Conservation (phyloP, 495 filamentous ascomycete genomes). For the Thermochaetoides thermophila region DNA sequence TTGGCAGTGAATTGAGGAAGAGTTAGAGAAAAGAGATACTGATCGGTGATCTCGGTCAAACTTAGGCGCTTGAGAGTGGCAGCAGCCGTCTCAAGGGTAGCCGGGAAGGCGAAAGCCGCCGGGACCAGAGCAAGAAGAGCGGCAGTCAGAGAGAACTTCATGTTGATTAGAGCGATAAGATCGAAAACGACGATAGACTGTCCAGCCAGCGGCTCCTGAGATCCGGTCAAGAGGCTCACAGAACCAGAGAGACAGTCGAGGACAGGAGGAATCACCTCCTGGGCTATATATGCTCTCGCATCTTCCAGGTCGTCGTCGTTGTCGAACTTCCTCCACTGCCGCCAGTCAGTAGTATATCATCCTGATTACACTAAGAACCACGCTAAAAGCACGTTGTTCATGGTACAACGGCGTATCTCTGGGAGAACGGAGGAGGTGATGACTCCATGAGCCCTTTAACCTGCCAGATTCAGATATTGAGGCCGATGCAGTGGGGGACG, state of each 20-base stretch:
- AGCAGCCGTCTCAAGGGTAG: background rate
- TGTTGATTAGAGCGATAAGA: constrained; percentile 7
- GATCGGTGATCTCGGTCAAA: constrained; percentile 18
- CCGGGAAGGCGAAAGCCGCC: constrained; percentile 11
- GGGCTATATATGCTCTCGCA: too few species aligned
- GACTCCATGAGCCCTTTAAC: background rate
- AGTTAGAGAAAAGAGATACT: constrained; percentile 18
- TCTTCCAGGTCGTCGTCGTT: too few species aligned
- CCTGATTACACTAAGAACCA: too few species aligned
- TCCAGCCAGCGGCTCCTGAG: too few species aligned
- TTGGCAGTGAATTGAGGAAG: constrained; percentile 13
- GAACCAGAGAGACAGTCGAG: too few species aligned
- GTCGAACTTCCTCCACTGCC: too few species aligned
- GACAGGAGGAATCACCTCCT: too few species aligned
- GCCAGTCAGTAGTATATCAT: too few species aligned
- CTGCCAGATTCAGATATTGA: constrained; percentile 7
- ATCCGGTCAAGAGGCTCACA: too few species aligned
- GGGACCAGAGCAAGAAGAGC: constrained; percentile 8
- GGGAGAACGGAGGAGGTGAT: background rate
- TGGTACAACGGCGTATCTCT: too few species aligned
- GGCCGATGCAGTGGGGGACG: background rate
- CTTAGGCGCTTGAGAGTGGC: constrained; percentile 3
- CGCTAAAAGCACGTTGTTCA: too few species aligned
- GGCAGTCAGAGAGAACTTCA: constrained; percentile 18
- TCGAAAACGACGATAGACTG: background rate